phyloP scores from a whole-genome alignment of 345 rosid species.

The Hirschfeldia incana region DNA sequence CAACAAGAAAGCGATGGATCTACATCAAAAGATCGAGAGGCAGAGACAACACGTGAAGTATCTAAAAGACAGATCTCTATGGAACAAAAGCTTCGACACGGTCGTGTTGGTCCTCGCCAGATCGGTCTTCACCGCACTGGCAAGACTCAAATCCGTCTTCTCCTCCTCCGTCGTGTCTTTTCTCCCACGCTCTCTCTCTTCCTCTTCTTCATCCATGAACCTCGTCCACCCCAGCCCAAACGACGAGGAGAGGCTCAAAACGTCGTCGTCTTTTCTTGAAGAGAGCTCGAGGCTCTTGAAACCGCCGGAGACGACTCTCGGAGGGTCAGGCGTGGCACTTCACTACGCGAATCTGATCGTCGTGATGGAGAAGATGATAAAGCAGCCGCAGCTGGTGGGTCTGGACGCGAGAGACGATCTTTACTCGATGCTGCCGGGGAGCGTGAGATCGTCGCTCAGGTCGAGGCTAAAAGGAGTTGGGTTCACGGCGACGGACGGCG shows the following conservation, averaged over 20 bases:
- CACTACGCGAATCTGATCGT: slow-evolving; percentile 87
- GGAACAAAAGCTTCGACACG: slow-evolving; percentile 80
- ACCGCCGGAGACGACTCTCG: slow-evolving; percentile 72
- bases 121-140: slow-evolving; percentile 69
- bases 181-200: slow-evolving; percentile 71
- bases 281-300: slow-evolving; percentile 60
- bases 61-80: slow-evolving; percentile 76
- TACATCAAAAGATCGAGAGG: slow-evolving; percentile 63
- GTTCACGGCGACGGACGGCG: slow-evolving; percentile 69
- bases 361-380: slow-evolving; percentile 91
- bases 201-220: slow-evolving; percentile 74
- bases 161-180: slow-evolving; percentile 47
- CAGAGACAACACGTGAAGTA: slow-evolving; percentile 79
- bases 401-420: slow-evolving; percentile 88
- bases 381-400: slow-evolving; percentile 88
- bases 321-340: slow-evolving; percentile 72
- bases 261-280: slow-evolving; percentile 52
- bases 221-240: slow-evolving; percentile 64
- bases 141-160: slow-evolving; percentile 71
- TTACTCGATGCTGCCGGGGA: slow-evolving; percentile 79
- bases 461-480: slow-evolving; percentile 74
- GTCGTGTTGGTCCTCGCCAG: slow-evolving; percentile 58
- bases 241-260: slow-evolving; percentile 27
- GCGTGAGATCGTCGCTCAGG: slow-evolving; percentile 64
- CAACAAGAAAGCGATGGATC: slow-evolving; percentile 59